These are phyloP conservation scores for Alternaria brassicicola DNA, from an alignment of 2,329 filamentous ascomycete species.

Conservation along the genomic window DNA sequence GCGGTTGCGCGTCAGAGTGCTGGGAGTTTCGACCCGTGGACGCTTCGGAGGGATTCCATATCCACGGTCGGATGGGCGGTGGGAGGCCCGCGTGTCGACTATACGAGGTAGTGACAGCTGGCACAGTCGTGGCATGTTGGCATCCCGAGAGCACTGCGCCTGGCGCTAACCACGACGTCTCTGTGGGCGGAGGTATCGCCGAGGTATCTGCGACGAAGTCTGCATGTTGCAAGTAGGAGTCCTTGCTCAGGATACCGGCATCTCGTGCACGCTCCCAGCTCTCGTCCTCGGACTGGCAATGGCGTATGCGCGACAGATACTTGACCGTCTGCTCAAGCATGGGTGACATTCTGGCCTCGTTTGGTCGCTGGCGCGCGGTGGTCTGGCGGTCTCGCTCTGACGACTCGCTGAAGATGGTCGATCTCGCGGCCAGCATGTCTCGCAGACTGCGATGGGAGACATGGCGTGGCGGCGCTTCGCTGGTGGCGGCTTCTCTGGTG, in stretches of 20 bases:
- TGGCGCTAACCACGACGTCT: constrained; percentile 67
- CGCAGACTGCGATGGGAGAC: constrained; percentile 29
- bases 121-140: constrained; percentile 60
- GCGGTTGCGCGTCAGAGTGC: constrained; percentile 31
- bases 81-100: constrained; percentile 32
- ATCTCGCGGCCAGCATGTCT: constrained; percentile 32
- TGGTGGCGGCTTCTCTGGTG: constrained; percentile 41
- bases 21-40: constrained; percentile 29
- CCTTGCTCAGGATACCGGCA: constrained; percentile 59
- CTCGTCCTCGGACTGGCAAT: constrained; percentile 60
- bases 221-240: constrained; percentile 59
- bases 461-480: constrained; percentile 40
- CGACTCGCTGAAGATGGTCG: constrained; percentile 20
- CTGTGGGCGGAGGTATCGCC: constrained; percentile 57
- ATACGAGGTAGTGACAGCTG: constrained; percentile 23
- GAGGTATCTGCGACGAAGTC: constrained; percentile 65
- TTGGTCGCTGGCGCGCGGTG: constrained; percentile 13
- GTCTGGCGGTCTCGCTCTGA: constrained; percentile 8
- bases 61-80: constrained; percentile 47
- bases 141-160: constrained; percentile 66
- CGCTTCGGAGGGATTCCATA: constrained; percentile 42
- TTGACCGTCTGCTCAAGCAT: constrained; percentile 64
- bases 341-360: constrained; percentile 36
- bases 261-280: constrained; percentile 60
- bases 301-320: constrained; percentile 65